Evolutionary conservation across 2,329 filamentous ascomycete species (phyloP).

Genomic region (Podosphaera leucotricha): DNA sequence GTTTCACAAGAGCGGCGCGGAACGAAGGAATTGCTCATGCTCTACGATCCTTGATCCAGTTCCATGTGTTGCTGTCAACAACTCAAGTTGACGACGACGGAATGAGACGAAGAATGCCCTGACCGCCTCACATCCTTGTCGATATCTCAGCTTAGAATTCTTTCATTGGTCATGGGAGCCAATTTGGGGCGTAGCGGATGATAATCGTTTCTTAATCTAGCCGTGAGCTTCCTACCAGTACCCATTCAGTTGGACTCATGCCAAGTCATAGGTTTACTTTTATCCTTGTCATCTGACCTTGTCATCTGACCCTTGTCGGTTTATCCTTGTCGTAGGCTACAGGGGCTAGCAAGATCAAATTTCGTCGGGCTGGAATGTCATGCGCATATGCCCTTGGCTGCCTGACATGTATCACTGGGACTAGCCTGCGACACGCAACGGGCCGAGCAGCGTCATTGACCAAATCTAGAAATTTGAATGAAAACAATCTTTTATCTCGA

Average conservation of each 20-base stretch:
- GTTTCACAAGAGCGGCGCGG: slow-evolving; percentile 12
- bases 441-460: slow-evolving; percentile 9
- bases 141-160: not conserved
- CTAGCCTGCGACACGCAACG: slow-evolving; percentile 10
- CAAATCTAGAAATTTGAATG: slow-evolving; percentile 3
- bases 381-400: not conserved
- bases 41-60: not conserved
- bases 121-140: not conserved
- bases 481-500: not conserved
- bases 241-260: slow-evolving; percentile 8
- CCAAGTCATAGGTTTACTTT: slow-evolving; percentile 1
- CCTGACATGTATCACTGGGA: not conserved
- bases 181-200: not conserved
- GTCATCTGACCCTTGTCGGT: slow-evolving; percentile 1
- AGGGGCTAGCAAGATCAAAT: not conserved
- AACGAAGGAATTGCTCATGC: slow-evolving; percentile 3
- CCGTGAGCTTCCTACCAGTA: slow-evolving; percentile 3
- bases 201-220: not conserved
- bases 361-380: not conserved
- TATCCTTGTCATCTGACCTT: slow-evolving; percentile 1
- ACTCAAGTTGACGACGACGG: slow-evolving; percentile 4
- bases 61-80: slow-evolving; percentile 2
- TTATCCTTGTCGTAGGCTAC: not conserved
- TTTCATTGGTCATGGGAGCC: not conserved
- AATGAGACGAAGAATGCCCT: not conserved